Evolutionary conservation across 306 rosid species (phyloP), one percentile per base, ranked within the genome.

Genomic region (Sindora glabra): DNA sequence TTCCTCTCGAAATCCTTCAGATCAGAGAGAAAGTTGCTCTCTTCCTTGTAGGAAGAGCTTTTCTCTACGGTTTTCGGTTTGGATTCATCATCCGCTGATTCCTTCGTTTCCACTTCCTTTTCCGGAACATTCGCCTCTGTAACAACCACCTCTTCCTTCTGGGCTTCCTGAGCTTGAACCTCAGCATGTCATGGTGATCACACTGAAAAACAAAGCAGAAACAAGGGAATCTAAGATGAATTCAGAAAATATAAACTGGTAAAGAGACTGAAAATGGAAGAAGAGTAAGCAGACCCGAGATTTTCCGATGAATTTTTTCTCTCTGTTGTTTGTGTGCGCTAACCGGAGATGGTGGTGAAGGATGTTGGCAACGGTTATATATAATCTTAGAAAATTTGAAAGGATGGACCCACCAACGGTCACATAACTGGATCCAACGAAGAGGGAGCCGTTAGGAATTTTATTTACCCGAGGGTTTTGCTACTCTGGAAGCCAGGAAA

Each of bases 21-120:
- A 37, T 80, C 79, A 36, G 74, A 80, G 58, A 56, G 74, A 52
- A 45, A 65, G 68, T 76, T 73, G 67, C 86, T 80, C 36, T 72
- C 79, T 46, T 80, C 82, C 45, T 47, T 69, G 56, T 61, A 80
- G n/a, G 82, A 73, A 0, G 80, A 73, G 40, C 77, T 69, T 25
- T 51, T 69, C 55, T 60, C 72, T 14, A 73, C 63, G 14, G 33
- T 51, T 18, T 61, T 46, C 6, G 60, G 34, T 15, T 67, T 67
- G 18, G 67, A 0, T 47, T 59, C 81, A 11, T 18, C 58, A 4
- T 10, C 62, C 14, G 65, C 15, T 3, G 56, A 62, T 22, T 25
- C 67, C 27, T 25, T 25, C 23, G 49, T 9, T 19, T 48, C n/a
- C 42, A 9, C 70, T 3, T 27, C 62, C 3, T 29, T 53, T 56